Evolutionary conservation across 768 basidiomycete genomes (phyloP), one percentile per base, ranked within the genome.

Genomic region (Collybiopsis confluens): DNA sequence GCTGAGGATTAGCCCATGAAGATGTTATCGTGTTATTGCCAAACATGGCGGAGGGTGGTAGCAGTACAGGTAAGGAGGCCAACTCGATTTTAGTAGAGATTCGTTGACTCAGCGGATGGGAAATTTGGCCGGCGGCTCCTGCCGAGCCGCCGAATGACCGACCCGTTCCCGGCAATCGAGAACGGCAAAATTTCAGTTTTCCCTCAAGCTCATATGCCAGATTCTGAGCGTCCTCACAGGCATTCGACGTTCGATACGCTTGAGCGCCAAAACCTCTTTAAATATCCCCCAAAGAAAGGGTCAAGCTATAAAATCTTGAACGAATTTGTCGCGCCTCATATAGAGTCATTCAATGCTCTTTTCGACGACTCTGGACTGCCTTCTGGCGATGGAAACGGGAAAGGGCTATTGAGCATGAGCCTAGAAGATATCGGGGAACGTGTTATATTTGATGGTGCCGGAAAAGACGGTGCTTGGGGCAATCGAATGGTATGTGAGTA

Each of bases 321-420:
- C 61, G 91, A 96, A 70, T 91, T 98, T 62, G 92, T 98, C 51
- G 74, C 82, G 21, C 96, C 97, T 5, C 95, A 98, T 66, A 82
- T 98, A 57, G 90, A 98, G 68, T 93, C 91, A 36, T 98, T 99
- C 78, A 96, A 98, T 69, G 86, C 92, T 15, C 79, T 99, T 24
- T 95, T 98, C 67, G 95, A 98, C 63, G 93, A 96, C 67, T 86
- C 88, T 50, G 88, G 88, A n/a, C 67, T 90, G 52, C 82, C 86
- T 54, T 64, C 76, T 42, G 86, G 87, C 9, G 85, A 86, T 61
- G 85, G 85, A 13, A 83, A 91, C 53, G 90, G 90, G 1, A 77
- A 78, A 30, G 97, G 97, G 0, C 68, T 98, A 9, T 66, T 99
- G 7, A 83, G 82, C 45, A 70, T 92, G 1, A 91, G 82, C 7